Evolutionary conservation across 78 protist species (phyloP), one percentile per base, ranked within the genome.

Genomic region (Guillardia theta): DNA sequence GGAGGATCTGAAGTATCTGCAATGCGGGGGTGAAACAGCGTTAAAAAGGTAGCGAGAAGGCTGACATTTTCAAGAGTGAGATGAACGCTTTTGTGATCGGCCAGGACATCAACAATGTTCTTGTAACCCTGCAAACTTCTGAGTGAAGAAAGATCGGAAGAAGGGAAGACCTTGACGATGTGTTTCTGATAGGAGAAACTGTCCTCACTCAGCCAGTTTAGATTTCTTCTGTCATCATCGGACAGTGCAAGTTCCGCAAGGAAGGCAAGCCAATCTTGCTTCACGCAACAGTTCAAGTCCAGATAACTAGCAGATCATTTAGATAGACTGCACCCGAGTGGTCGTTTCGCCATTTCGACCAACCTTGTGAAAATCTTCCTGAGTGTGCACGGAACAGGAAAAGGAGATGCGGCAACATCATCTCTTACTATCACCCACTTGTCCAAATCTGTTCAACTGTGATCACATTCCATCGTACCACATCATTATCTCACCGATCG

Each of bases 1-100:
- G 93, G 64, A 88, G 93, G 41, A 88, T 19, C 54, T 88, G 47
- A 45, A 88, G 93, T n/a, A n/a, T n/a, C n/a, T n/a, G n/a, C n/a
- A n/a, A n/a, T n/a, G n/a, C n/a, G n/a, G n/a, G n/a, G n/a, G n/a
- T n/a, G n/a, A n/a, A n/a, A n/a, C n/a, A n/a, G n/a, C n/a, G n/a
- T n/a, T n/a, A n/a, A n/a, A n/a, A n/a, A n/a, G n/a, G n/a, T n/a
- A n/a, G n/a, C n/a, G n/a, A n/a, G n/a, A n/a, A n/a, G n/a, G n/a
- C n/a, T n/a, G 41, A 88, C 76, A 33, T 48, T 21, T 37, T 18
- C 70, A 41, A 88, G 76, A 41, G 54, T 30, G 44, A 48, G 8
- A 36, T 22, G 27, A 19, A 88, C 62, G 33, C 76, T 48, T 1
- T 54, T 54, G 70, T 33, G 12, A 43, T 88, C 93, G 64, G 4